Percentiles rank a stretch among this genome's conserved stretches.
Conservation (phyloP, 2,329 filamentous ascomycete genomes). For the Zasmidium cellare region DNA sequence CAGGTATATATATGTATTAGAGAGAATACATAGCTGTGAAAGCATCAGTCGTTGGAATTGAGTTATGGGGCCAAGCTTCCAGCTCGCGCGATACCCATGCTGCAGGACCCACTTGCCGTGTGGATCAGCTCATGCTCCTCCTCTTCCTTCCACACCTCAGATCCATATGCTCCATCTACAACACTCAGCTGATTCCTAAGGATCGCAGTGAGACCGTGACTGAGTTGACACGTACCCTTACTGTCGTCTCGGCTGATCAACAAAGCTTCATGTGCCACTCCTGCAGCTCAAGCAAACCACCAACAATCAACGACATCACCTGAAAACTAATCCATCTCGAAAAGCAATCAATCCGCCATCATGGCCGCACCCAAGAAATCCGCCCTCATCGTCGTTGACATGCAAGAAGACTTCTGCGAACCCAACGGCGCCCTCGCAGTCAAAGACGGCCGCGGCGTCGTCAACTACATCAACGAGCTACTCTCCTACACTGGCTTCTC, state of each 20-base stretch:
- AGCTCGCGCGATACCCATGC: neutral
- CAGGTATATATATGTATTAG: neutral
- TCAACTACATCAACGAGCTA: slow-evolving; percentile 71
- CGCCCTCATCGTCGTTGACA: slow-evolving; percentile 42
- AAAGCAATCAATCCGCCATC: neutral
- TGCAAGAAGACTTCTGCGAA: slow-evolving; percentile 90
- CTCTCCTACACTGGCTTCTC: slow-evolving; percentile 66
- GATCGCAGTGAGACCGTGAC: too few relatives aligned
- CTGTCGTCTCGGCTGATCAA: too few relatives aligned
- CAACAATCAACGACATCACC: too few relatives aligned
- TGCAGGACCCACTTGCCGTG: neutral
- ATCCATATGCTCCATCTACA: neutral
- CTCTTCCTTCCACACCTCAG: neutral
- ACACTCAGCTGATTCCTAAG: too few relatives aligned
- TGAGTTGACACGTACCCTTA: too few relatives aligned
- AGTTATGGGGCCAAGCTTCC: neutral
- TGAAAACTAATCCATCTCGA: neutral
- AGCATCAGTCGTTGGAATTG: neutral
- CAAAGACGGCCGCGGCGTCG: slow-evolving; percentile 68
- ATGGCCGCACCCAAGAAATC: slow-evolving; percentile 1
- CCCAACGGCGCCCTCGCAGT: slow-evolving; percentile 85
- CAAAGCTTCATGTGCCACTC: too few relatives aligned
- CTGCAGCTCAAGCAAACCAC: too few relatives aligned
- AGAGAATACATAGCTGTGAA: neutral
- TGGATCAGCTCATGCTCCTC: neutral